Evolutionary conservation across 768 basidiomycete genomes (phyloP), one percentile per base, ranked within the genome.

Genomic region (Fomitopsis pulvina): DNA sequence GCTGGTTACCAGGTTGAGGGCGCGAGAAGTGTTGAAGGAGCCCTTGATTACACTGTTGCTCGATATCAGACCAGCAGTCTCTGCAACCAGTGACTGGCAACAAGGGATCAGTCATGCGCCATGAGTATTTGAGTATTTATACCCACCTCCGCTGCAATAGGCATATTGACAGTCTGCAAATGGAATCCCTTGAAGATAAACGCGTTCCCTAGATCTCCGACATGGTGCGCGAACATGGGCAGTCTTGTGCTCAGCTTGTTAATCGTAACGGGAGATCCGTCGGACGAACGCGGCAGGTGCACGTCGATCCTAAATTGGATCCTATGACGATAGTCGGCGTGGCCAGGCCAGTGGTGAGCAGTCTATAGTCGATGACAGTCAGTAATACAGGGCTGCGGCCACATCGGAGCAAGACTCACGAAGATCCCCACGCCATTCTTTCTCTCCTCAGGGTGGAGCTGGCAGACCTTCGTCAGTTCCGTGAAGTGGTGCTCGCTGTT

Each of bases 11-110:
- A 76, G 52, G 1, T 46, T 43, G 4, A 76, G 50, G 0, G 52
- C 37, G 2, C 55, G 37, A 0, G 66, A 62, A 0, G 65, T 51
- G 50, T 65, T 71, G 55, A 71, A 71, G n/a, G 62, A 60, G 20
- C 75, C 75, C 2, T 16, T 21, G 51, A 76, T 72, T 0, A 54
- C 41, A 2, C 61, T 63, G 21, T 76, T 72, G 8, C 52, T 59
- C 24, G 74, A 61, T 2, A 26, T 51, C 26, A 71, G 18, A 1
- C 43, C 29, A 0, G 57, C 63, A 16, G 41, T 37, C 1, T 58
- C 47, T 3, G 64, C 57, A 14, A 62, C 55, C 14, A 72, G 38
- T 6, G 69, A 64, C 73, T 76, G 41, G 16, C 28, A 16, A 3
- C 16, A 6, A 30, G 8, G 10, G n/a, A n/a, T n/a, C n/a, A n/a